phyloP scores from a whole-genome alignment of 495 filamentous ascomycete species.

The Xanthoparmelia taractica region DNA sequence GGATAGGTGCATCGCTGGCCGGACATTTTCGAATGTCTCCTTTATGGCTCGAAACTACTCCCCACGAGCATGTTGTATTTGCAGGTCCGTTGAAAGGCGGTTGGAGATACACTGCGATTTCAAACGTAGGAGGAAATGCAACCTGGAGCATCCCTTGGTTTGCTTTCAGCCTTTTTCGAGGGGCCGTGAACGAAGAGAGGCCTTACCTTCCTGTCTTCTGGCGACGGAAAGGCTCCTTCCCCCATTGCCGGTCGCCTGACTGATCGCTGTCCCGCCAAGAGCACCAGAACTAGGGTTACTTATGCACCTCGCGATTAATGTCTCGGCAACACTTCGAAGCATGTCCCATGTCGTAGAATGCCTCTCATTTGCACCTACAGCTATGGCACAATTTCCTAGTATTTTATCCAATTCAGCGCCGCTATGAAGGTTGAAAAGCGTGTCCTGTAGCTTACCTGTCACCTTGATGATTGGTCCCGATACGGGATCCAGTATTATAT shows the following conservation, averaged over 20 bases:
- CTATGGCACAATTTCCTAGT: conserved; percentile 11
- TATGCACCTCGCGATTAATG: neutral
- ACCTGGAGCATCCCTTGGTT: neutral
- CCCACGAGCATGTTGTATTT: conserved; percentile 3
- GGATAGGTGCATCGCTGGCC: neutral
- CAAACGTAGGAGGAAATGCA: neutral
- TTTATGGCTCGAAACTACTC: conserved; percentile 7
- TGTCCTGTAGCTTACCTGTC: neutral
- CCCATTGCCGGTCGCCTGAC: neutral
- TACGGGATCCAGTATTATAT: neutral
- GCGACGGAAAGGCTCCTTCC: neutral
- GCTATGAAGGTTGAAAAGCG: too few species aligned
- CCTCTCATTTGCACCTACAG: conserved; percentile 6
- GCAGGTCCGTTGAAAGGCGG: conserved; percentile 6
- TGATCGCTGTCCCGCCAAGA: conserved; percentile 7
- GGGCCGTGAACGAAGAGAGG: neutral
- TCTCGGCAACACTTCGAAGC: conserved; percentile 10
- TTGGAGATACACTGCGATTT: conserved; percentile 9
- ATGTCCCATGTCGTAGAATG: conserved; percentile 10
- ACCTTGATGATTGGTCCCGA: conserved; percentile 1
- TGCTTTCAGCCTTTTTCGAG: neutral
- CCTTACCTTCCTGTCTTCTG: conserved; percentile 1
- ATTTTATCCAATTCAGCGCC: neutral
- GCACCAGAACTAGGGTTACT: neutral
- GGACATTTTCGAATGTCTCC: conserved; percentile 9